Base-by-base conservation (phyloP, 768 basidiomycete genomes). In the Gloeophyllum trabeum region DNA sequence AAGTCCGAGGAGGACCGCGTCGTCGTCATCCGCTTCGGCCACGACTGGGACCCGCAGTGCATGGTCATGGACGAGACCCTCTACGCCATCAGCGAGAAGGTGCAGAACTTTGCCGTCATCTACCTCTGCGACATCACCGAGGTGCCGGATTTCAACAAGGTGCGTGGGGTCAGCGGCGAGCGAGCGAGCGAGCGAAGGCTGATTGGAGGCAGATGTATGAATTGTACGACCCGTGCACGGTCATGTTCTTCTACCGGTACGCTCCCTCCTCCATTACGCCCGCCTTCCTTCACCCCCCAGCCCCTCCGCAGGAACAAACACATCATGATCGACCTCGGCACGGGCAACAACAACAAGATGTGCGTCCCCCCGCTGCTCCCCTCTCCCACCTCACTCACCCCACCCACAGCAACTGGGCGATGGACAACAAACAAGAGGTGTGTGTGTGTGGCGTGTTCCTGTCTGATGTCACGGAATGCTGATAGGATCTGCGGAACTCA, bases 311-410 rank as follows among this genome's bases (percentile, higher is more conserved):
- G 93, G 34, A 94, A 94, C 62, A 96, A 98, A 59, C 96, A 98
- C 58, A 98, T 98, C 65, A 98, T 98, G 94, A 97, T 99, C 55
- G 96, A 97, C 76, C 65, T 98, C 50, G 93, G 92, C n/a, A 98
- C 93, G 39, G 93, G 93, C 70, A 96, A 98, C 63, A 97, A 97
- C 65, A 97, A 97, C 65, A 97, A 98, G 69, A 96, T 96, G 92
- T 93, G 44, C 49, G 89, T 69, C 3, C 14, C 7, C 13, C 22
- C 30, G 25, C 19, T 30, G 30, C 10, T 18, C 24, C 10, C 28
- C 30, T 6, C 19, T 10, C 19, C 20, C 2, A 1, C 19, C 44
- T 26, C 6, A 40, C 40, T 1, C 21, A 6, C 14, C 35, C 14
- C 18, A 23, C 32, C 28, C 36, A 35, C 51, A 97, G 96, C 61